Conservation (phyloP, 2,329 filamentous ascomycete species). For the Grosmannia serpens region DNA sequence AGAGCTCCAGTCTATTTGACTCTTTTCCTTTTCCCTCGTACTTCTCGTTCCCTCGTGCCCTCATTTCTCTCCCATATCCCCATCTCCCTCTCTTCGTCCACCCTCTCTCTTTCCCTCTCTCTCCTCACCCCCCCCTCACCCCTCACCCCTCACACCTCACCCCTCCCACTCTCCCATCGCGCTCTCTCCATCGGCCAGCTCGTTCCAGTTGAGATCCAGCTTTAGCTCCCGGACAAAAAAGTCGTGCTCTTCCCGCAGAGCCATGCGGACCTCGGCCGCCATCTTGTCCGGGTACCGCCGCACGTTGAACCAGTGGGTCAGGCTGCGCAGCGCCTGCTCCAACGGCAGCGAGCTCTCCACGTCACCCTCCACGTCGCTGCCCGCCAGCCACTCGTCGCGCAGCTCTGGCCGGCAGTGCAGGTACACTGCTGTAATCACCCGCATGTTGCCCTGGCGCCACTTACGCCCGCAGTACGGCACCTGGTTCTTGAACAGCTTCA, state of each 20-base stretch:
- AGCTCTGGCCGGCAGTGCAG: constrained; percentile 86
- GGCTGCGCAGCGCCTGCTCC: constrained; percentile 76
- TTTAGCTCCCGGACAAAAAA: constrained; percentile 70
- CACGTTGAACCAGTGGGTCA: constrained; percentile 94
- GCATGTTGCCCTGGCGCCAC: constrained; percentile 97
- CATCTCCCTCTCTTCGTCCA: neutral
- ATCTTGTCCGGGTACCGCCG: constrained; percentile 71
- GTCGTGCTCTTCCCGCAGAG: constrained; percentile 62
- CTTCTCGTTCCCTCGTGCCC: too few species aligned
- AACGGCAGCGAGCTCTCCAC: constrained; percentile 87
- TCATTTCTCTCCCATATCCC: neutral
- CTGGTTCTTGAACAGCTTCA: constrained; percentile 98
- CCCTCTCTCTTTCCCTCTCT: neutral
- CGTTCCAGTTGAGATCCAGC: constrained; percentile 44
- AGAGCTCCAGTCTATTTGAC: too few species aligned
- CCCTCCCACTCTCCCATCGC: constrained; percentile 14
- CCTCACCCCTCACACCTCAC: neutral
- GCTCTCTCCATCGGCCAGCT: constrained; percentile 23
- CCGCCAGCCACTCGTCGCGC: constrained; percentile 87
- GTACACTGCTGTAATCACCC: constrained; percentile 94
- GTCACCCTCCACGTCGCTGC: constrained; percentile 83
- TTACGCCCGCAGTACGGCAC: constrained; percentile 97
- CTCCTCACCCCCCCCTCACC: neutral
- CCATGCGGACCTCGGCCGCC: constrained; percentile 42
- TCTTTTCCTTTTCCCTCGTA: too few species aligned